Conservation (phyloP, 352 stramenopile species). For the Thraustochytrium striatum region DNA sequence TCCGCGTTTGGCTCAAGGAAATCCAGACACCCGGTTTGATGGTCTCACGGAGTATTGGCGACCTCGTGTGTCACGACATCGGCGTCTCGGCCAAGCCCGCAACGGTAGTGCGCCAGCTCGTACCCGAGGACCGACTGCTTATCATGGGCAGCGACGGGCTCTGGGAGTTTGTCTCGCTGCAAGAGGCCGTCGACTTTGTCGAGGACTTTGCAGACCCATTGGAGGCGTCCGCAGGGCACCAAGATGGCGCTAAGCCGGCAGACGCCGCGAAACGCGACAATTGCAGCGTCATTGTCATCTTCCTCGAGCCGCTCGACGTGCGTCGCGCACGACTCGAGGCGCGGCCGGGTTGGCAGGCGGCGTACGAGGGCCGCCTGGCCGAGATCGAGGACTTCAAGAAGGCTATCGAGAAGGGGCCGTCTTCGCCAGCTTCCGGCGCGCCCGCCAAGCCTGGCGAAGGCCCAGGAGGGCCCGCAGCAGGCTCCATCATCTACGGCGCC, state of each 20-base stretch:
- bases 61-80: slow-evolving; percentile 23
- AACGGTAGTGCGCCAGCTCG: slow-evolving; percentile 60
- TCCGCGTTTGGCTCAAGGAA: slow-evolving; percentile 23
- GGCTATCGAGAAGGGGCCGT: neutral
- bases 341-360: neutral
- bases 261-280: slow-evolving; percentile 8
- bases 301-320: slow-evolving; percentile 17
- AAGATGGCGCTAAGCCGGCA: slow-evolving; percentile 18
- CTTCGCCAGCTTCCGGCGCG: too few relatives aligned
- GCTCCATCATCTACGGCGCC: slow-evolving; percentile 34
- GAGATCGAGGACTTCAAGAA: neutral
- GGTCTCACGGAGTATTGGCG: slow-evolving; percentile 34
- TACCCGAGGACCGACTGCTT: slow-evolving; percentile 64
- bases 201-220: slow-evolving; percentile 55
- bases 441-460: too few relatives aligned
- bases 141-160: slow-evolving; percentile 74
- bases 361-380: neutral
- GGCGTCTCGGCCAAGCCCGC: slow-evolving; percentile 58
- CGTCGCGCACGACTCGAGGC: neutral
- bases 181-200: slow-evolving; percentile 66
- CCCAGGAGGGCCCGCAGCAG: neutral
- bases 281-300: slow-evolving; percentile 34
- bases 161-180: slow-evolving; percentile 68
- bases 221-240: slow-evolving; percentile 2
- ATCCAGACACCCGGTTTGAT: slow-evolving; percentile 26